These are phyloP conservation scores for Rhodosporidiobolus odoratus DNA, from an alignment of 768 basidiomycete species.

Conservation along the genomic window DNA sequence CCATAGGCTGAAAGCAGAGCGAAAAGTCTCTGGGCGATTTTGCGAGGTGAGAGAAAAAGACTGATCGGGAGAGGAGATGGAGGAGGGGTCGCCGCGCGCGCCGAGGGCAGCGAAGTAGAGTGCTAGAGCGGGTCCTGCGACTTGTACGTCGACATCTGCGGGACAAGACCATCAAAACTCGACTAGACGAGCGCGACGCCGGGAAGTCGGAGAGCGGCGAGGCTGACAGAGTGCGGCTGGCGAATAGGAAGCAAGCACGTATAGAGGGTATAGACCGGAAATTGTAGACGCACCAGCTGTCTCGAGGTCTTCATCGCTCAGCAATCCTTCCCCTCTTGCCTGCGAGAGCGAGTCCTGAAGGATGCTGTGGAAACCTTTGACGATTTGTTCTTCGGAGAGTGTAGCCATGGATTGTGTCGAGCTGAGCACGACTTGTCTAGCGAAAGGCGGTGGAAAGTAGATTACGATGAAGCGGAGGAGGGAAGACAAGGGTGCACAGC, in stretches of 20 bases:
- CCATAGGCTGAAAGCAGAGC: conserved; percentile 69
- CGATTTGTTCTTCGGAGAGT: conserved; percentile 1
- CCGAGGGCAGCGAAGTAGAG: conserved; percentile 78
- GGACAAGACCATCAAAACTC: not conserved
- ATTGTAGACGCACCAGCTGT: conserved; percentile 56
- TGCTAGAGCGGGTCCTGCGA: conserved; percentile 67
- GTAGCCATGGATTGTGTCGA: not conserved
- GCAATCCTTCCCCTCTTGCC: conserved; percentile 67
- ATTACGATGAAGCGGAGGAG: not conserved
- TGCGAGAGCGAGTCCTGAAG: conserved; percentile 37
- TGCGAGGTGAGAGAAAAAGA: conserved; percentile 56
- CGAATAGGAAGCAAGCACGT: too few species aligned
- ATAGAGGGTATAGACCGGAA: too few species aligned
- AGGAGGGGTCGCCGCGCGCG: conserved; percentile 68
- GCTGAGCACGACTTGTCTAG: not conserved
- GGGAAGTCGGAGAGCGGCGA: too few species aligned
- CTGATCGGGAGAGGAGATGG: conserved; percentile 67
- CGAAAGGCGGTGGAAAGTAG: too few species aligned
- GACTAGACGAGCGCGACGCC: not conserved
- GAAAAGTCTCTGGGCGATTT: conserved; percentile 68
- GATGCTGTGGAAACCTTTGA: conserved; percentile 24
- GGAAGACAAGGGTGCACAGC: not conserved
- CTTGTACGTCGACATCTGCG: conserved; percentile 10
- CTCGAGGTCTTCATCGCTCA: conserved; percentile 67
- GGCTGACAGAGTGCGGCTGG: too few species aligned